Percentiles rank a stretch among this genome's conserved stretches.
phyloP scores from a whole-genome alignment of 495 filamentous ascomycete species.

The Evernia prunastri region DNA sequence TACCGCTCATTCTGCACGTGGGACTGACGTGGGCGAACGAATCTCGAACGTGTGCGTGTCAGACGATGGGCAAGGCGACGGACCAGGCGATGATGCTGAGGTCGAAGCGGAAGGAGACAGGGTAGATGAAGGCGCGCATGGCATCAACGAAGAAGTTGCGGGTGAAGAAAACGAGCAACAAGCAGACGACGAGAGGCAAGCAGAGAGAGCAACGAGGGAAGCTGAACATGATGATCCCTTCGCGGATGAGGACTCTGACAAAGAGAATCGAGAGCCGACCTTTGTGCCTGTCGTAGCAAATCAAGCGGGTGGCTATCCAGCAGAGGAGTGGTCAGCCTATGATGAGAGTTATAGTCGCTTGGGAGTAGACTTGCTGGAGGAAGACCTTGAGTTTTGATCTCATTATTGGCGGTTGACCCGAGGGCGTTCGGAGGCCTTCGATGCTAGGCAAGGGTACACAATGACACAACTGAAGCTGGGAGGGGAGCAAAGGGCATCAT shows the following conservation, averaged over 20 bases:
- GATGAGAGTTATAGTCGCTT: background rate
- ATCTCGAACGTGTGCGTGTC: background rate
- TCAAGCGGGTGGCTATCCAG: background rate
- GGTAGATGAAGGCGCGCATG: too few relatives aligned
- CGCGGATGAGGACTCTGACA: background rate
- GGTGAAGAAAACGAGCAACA: background rate
- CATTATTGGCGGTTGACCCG: background rate
- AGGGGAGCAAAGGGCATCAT: background rate
- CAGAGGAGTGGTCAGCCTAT: background rate
- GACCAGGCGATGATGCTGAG: background rate
- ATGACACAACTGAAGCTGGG: background rate
- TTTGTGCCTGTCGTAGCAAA: background rate
- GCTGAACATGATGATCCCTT: background rate
- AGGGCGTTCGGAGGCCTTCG: background rate
- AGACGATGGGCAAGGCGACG: background rate
- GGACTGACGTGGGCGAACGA: background rate
- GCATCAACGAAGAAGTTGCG: too few relatives aligned
- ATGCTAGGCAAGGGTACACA: background rate
- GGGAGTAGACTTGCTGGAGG: background rate
- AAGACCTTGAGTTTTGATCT: conserved; percentile 1
- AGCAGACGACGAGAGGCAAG: background rate
- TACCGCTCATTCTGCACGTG: background rate
- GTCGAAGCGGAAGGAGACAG: background rate
- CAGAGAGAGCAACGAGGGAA: background rate
- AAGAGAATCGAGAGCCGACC: conserved; percentile 6